phyloP scores from a whole-genome alignment of 345 rosid species.

The Cardamine chenopodiifolia region DNA sequence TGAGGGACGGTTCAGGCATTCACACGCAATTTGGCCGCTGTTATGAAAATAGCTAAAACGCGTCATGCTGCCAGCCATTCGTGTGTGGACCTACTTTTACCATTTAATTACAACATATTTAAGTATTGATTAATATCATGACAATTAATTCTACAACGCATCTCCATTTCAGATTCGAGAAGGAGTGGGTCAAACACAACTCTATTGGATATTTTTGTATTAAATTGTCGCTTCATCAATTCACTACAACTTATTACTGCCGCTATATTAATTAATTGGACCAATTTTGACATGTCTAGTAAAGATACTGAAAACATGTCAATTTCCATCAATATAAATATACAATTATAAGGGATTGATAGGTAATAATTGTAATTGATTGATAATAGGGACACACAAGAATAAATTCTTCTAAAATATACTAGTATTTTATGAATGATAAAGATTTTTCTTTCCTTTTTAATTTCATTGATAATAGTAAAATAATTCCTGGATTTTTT shows the following conservation, averaged over 20 bases:
- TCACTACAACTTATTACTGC: neutral
- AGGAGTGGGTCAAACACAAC: neutral
- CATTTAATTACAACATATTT: neutral
- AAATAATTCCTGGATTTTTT: too few relatives aligned
- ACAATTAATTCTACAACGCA: neutral
- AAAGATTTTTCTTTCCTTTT: too few relatives aligned
- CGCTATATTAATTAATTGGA: neutral
- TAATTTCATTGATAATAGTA: too few relatives aligned
- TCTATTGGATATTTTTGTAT: neutral
- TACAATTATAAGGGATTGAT: neutral
- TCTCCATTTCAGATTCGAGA: neutral
- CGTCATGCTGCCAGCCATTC: constrained; percentile 6
- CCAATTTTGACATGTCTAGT: neutral
- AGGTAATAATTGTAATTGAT: neutral
- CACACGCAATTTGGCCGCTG: neutral
- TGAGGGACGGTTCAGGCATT: neutral
- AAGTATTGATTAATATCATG: neutral
- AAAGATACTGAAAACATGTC: neutral
- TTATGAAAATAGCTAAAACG: neutral
- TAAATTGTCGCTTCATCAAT: neutral
- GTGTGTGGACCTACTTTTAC: neutral
- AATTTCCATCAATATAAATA: neutral
- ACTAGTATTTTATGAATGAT: too few relatives aligned
- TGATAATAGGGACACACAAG: neutral
- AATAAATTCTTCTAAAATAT: too few relatives aligned